Percentiles rank a stretch among this genome's conserved stretches.
Conservation (phyloP, 116 monocot genomes). For the Posidonia oceanica region DNA sequence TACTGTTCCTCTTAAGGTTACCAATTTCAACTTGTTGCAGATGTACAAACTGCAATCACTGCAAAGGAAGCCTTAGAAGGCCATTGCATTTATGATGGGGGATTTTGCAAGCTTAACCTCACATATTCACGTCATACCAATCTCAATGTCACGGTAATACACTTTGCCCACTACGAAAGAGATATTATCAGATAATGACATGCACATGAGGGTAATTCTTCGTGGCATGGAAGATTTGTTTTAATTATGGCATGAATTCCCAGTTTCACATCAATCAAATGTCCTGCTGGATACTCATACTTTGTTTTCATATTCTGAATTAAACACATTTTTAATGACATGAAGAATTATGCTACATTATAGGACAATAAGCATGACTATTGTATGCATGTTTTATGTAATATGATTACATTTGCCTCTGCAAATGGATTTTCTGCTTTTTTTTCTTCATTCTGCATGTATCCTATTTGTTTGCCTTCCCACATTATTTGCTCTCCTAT, state of each 20-base stretch:
- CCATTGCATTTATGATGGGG: slow-evolving; percentile 56
- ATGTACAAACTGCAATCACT: slow-evolving; percentile 28
- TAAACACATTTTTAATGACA: too few species aligned
- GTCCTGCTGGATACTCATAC: too few species aligned
- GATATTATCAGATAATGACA: too few species aligned
- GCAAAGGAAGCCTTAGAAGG: slow-evolving; percentile 52
- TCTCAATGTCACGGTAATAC: slow-evolving; percentile 47
- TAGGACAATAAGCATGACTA: neutral
- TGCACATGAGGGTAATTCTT: too few species aligned
- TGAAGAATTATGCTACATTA: too few species aligned
- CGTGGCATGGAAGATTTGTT: too few species aligned
- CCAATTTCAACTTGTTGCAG: slow-evolving; percentile 11
- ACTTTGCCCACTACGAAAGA: neutral
- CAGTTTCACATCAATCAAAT: too few species aligned
- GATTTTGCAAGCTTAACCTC: slow-evolving; percentile 55
- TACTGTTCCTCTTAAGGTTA: neutral
- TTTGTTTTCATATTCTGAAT: too few species aligned
- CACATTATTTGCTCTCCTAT: too few species aligned
- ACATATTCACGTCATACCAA: slow-evolving; percentile 52
- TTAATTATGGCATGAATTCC: too few species aligned
- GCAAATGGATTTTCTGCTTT: neutral
- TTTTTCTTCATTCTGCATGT: too few species aligned
- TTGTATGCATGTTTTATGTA: neutral
- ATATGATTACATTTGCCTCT: neutral
- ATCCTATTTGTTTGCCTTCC: too few species aligned